A percentile compares a stretch with the other conserved stretches of the same genome.
phyloP scores from a whole-genome alignment of 164 flowering plant species.

The Annona cherimola region DNA sequence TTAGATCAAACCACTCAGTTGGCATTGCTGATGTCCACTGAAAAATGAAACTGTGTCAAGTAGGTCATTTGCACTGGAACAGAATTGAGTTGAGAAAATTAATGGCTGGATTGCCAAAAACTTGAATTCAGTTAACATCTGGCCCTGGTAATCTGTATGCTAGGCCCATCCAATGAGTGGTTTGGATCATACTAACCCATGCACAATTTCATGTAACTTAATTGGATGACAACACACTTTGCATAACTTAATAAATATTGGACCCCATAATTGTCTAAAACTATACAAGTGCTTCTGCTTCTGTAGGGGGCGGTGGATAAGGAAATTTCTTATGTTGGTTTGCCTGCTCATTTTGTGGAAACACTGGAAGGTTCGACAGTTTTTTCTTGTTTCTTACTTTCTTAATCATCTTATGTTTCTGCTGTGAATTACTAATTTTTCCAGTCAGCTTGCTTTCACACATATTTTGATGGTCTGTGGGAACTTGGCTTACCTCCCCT shows the following conservation, averaged over 20 bases:
- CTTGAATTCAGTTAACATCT: not conserved
- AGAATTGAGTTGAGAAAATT: not conserved
- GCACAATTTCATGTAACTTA: not conserved
- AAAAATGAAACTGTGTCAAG: not conserved
- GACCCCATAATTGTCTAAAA: constrained; percentile 8
- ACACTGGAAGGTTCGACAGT: constrained; percentile 57
- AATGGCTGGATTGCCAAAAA: not conserved
- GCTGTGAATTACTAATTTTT: not conserved
- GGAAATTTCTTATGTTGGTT: constrained; percentile 46
- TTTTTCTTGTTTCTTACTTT: not conserved
- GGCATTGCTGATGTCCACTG: not conserved
- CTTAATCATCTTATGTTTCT: not conserved
- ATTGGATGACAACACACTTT: not conserved
- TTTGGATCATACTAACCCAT: not conserved
- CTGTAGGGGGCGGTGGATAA: constrained; percentile 39
- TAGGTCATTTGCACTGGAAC: not conserved
- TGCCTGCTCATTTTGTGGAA: constrained; percentile 53
- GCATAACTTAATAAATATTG: not conserved
- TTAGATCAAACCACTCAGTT: not conserved
- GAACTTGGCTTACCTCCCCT: not conserved
- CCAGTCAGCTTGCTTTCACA: not conserved
- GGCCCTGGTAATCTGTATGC: not conserved
- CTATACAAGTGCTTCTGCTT: constrained; percentile 1
- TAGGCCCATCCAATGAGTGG: not conserved
- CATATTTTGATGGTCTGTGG: not conserved